Percentiles rank a stretch among this genome's conserved stretches.
Evolutionary conservation across 495 filamentous ascomycete species (phyloP).

Genomic region (Neurospora sp.): DNA sequence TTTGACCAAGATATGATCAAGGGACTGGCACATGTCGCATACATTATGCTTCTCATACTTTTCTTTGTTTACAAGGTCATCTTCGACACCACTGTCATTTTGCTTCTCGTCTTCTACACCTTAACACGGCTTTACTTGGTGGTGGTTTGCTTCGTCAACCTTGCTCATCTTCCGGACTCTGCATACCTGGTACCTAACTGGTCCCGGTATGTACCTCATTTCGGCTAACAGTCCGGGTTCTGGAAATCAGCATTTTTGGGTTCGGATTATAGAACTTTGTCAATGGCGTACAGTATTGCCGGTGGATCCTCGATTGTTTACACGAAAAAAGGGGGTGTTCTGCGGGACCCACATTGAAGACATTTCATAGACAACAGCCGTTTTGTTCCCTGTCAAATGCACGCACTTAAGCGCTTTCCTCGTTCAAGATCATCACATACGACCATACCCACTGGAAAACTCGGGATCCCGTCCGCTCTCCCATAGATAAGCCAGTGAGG

Average conservation of each 20-base stretch:
- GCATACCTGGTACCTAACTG: not conserved
- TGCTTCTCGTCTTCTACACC: not conserved
- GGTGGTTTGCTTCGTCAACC: not conserved
- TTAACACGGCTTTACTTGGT: not conserved
- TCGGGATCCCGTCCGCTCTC: conserved; percentile 45
- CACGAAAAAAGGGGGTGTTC: not conserved
- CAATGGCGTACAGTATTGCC: not conserved
- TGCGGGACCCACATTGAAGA: not conserved
- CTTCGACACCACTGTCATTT: not conserved
- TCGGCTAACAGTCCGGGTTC: not conserved
- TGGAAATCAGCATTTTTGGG: not conserved
- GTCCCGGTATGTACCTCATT: not conserved
- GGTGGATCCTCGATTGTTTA: not conserved
- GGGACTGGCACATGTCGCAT: not conserved
- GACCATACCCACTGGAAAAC: conserved; percentile 17
- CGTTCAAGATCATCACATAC: not conserved
- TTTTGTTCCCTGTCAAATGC: not conserved
- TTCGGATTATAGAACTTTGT: not conserved
- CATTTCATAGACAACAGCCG: not conserved
- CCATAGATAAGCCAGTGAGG: conserved; percentile 29
- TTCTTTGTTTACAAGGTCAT: not conserved
- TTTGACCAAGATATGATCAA: not conserved
- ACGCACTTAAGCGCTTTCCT: not conserved
- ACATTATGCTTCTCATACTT: not conserved
- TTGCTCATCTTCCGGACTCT: not conserved